Conservation (phyloP, 1,139 yeast genomes). For the Suhomyces bribrorum region DNA sequence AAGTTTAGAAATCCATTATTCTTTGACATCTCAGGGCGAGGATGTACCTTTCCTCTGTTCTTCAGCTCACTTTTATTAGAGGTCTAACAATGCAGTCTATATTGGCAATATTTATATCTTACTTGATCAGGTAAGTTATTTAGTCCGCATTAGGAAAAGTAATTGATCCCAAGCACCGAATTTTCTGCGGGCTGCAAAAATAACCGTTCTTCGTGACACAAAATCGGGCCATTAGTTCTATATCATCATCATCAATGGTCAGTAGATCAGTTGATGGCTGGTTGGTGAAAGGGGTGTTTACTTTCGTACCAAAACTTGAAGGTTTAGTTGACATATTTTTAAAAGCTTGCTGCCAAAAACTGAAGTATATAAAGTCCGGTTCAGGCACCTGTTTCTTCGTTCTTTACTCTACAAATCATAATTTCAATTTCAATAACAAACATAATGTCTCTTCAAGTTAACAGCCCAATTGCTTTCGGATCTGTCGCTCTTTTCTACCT, state of each 20-base stretch:
- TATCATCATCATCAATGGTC: not conserved
- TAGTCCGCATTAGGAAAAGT: constrained; percentile 15
- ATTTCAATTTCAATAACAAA: not conserved
- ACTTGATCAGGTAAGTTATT: constrained; percentile 18
- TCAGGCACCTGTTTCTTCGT: not conserved
- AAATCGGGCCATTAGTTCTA: not conserved
- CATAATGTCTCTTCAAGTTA: constrained; percentile 21
- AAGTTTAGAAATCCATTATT: not conserved
- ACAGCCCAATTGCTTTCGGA: constrained; percentile 16
- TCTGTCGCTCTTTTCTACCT: constrained; percentile 16
- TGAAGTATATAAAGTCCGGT: not conserved
- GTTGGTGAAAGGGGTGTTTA: constrained; percentile 6
- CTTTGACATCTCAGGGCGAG: not conserved
- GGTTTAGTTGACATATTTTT: not conserved
- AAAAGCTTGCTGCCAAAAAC: too few species aligned
- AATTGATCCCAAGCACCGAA: constrained; percentile 10
- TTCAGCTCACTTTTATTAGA: constrained; percentile 1
- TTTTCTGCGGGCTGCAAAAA: constrained; percentile 2
- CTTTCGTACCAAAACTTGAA: not conserved
- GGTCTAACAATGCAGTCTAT: not conserved
- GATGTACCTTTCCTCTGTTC: not conserved
- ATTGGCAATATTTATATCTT: constrained; percentile 6
- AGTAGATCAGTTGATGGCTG: constrained; percentile 8
- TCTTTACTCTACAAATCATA: not conserved
- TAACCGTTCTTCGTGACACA: constrained; percentile 6